A percentile compares a stretch with the other conserved stretches of the same genome.
Evolutionary conservation across 345 rosid genomes (phyloP).

Genomic region (Dovyalis caffra): DNA sequence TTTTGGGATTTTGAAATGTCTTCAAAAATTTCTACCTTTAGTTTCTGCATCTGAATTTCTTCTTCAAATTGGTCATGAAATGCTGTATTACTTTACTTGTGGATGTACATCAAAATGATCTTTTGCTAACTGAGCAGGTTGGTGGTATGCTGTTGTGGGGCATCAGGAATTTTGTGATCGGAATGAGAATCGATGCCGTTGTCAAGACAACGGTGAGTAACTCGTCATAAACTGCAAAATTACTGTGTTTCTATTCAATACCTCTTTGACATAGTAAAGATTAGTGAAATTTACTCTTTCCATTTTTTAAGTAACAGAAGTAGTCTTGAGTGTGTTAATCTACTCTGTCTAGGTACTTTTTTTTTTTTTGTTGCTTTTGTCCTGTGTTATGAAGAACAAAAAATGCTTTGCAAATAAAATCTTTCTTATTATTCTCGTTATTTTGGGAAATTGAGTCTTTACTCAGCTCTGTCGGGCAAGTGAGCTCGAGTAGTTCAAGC

Average conservation of each 20-base stretch:
- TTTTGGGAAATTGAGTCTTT: neutral
- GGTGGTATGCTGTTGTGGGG: conserved; percentile 96
- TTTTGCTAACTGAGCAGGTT: conserved; percentile 47
- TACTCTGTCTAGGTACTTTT: neutral
- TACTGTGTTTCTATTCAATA: too few relatives aligned
- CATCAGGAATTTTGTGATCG: conserved; percentile 88
- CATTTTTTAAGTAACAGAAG: neutral
- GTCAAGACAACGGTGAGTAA: conserved; percentile 56
- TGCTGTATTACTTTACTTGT: neutral
- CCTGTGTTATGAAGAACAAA: neutral
- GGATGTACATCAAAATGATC: neutral
- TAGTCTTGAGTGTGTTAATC: neutral
- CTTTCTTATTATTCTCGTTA: neutral
- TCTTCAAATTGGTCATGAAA: neutral
- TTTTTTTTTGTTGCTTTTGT: too few relatives aligned
- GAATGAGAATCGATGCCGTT: conserved; percentile 56
- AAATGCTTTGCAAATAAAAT: neutral
- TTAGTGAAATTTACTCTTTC: neutral
- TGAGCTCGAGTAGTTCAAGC: conserved; percentile 3
- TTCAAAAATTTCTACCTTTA: neutral
- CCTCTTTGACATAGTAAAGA: neutral
- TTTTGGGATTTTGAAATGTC: neutral
- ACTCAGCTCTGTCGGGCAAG: neutral
- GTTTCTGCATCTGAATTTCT: neutral
- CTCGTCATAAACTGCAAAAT: neutral